These are phyloP conservation scores for Pneumocystis sp. DNA, from an alignment of 1,139 yeast species.

Conservation along the genomic window DNA sequence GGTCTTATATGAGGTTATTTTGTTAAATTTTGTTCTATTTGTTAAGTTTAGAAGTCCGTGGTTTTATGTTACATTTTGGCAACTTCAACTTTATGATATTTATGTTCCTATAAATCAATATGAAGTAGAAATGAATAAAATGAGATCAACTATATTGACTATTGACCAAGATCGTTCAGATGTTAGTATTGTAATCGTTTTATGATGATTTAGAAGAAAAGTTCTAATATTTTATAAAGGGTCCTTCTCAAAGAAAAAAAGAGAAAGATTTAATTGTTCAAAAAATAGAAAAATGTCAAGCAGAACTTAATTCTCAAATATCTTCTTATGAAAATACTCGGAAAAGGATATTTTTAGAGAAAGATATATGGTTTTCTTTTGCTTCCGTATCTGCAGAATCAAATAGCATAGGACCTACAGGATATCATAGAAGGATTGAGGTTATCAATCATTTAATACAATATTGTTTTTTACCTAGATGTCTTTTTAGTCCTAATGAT, in stretches of 20 bases:
- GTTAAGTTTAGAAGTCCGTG: constrained; percentile 19
- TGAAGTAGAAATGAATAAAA: constrained; percentile 26
- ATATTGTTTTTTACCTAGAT: constrained; percentile 59
- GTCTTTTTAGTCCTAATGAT: constrained; percentile 68
- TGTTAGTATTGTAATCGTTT: neutral
- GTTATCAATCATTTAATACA: constrained; percentile 35
- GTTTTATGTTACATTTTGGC: constrained; percentile 59
- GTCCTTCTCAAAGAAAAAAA: neutral
- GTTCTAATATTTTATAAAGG: neutral
- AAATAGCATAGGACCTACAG: neutral
- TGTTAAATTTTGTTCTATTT: neutral
- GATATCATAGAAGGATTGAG: neutral
- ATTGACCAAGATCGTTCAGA: neutral
- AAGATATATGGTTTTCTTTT: constrained; percentile 22
- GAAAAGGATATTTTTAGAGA: constrained; percentile 23
- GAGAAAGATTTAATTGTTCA: neutral
- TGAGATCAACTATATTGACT: neutral
- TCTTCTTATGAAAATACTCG: constrained; percentile 24
- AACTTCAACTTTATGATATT: constrained; percentile 57
- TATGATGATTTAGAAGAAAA: neutral
- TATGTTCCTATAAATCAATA: constrained; percentile 42
- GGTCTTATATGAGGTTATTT: constrained; percentile 1
- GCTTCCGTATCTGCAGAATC: neutral
- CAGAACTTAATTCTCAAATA: constrained; percentile 22
- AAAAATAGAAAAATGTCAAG: neutral